A percentile compares a stretch with the other conserved stretches of the same genome.
Conservation (phyloP, 2,329 filamentous ascomycete species). For the Bipolaris sorokiniana region DNA sequence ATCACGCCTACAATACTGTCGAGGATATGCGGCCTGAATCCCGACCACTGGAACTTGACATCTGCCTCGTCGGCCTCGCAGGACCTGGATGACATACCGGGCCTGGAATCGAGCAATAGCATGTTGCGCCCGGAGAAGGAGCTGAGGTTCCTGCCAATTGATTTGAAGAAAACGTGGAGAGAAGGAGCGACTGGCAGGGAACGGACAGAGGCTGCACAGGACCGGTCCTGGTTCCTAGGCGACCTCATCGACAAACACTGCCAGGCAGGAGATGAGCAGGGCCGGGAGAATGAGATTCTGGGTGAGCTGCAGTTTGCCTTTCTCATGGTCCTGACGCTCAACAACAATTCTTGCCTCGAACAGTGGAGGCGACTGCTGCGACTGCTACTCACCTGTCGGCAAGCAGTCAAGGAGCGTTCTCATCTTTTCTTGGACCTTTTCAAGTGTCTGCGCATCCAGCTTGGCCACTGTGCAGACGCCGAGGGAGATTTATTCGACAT, state of each 20-base stretch:
- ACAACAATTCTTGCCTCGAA: constrained; percentile 70
- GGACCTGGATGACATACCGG: constrained; percentile 66
- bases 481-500: constrained; percentile 68
- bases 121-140: constrained; percentile 45
- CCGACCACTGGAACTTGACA: constrained; percentile 61
- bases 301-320: constrained; percentile 69
- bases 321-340: constrained; percentile 66
- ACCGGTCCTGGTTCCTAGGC: constrained; percentile 66
- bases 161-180: constrained; percentile 68
- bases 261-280: constrained; percentile 33
- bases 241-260: constrained; percentile 57
- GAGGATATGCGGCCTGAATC: constrained; percentile 56
- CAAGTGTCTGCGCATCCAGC: constrained; percentile 58
- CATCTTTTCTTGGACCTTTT: constrained; percentile 61
- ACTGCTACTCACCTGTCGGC: constrained; percentile 63
- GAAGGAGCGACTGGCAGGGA: constrained; percentile 66
- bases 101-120: constrained; percentile 51
- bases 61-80: constrained; percentile 63
- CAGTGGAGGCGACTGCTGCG: constrained; percentile 68
- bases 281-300: constrained; percentile 49
- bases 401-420: constrained; percentile 57
- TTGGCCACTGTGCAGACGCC: constrained; percentile 63
- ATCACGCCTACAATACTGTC: constrained; percentile 58
- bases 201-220: constrained; percentile 66
- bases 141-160: constrained; percentile 63